Base-by-base conservation (phyloP, 345 rosid genomes). In the Salix exigua region DNA sequence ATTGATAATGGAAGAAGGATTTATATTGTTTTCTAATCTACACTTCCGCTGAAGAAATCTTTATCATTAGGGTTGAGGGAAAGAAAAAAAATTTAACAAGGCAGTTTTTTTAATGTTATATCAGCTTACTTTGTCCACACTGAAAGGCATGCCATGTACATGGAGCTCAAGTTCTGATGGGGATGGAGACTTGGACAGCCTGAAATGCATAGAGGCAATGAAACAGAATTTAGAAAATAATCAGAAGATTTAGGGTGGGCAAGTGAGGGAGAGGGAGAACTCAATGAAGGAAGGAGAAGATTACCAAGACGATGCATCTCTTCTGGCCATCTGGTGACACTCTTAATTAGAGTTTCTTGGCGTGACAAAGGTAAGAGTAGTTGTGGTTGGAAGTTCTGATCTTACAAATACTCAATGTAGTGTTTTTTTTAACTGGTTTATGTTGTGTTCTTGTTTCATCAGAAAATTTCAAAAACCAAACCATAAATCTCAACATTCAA, bases 61-160 rank as follows among this genome's bases (percentile, higher is more conserved):
- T 44, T 44, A 13, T 44, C 17, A 44, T 11, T 44, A 13, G 17
- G 44, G 44, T 9, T 40, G 11, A 10, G 37, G 21, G 4, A 42
- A 65, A 66, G 23, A 28, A 58, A 73, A 23, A 40, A 46, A 21
- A 10, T 1, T 1, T 1, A 44, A 44, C 50, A 17, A 44, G 13
- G 17, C 50, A 44, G 5, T 13, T 44, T 44, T 11, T 13, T 44
- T 13, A 44, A 44, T 44, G 14, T 44, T 13, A 44, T 44, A 16
- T 31, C 23, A 33, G 18, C 91, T 88, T 66, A 92, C 95, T 79
- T 64, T 85, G 81, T 55, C 66, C 12, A 87, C 72, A 53, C 78
- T 35, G 78, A 90, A 88, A 58, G 89, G 83, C 78, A 75, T 65
- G 26, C 84, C 90, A 16, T 75, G 73, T 1, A 86, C 75, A 75